phyloP scores from a whole-genome alignment of 352 stramenopile species.

The Phytophthora citricola region DNA sequence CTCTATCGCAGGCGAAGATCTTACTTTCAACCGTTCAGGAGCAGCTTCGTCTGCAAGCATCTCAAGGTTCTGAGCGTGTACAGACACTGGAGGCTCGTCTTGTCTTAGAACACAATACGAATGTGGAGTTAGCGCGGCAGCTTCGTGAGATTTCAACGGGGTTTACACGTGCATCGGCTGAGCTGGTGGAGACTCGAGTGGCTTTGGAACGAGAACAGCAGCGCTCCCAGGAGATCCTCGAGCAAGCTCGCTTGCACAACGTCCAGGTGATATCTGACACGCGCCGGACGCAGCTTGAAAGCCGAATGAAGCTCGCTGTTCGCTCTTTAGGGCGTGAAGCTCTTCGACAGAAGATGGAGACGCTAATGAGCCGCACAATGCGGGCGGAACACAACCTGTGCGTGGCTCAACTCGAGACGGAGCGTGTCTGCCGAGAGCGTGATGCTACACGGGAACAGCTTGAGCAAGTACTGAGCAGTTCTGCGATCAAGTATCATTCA shows the following conservation, averaged over 20 bases:
- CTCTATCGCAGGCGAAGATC: conserved; percentile 52
- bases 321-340: conserved; percentile 71
- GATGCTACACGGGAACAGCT: conserved; percentile 46
- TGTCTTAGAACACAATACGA: conserved; percentile 57
- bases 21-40: conserved; percentile 41
- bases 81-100: conserved; percentile 57
- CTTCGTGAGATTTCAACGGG: conserved; percentile 54
- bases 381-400: conserved; percentile 65
- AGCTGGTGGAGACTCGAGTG: conserved; percentile 59
- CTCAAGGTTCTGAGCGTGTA: conserved; percentile 40
- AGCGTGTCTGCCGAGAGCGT: conserved; percentile 43
- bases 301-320: conserved; percentile 58
- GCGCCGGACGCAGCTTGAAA: conserved; percentile 57
- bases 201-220: conserved; percentile 56
- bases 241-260: conserved; percentile 57
- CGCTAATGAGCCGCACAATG: conserved; percentile 52
- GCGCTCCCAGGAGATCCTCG: conserved; percentile 35
- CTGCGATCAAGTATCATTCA: conserved; percentile 61
- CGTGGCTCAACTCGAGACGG: conserved; percentile 50
- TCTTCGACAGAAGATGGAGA: conserved; percentile 69
- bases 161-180: conserved; percentile 50
- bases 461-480: conserved; percentile 60
- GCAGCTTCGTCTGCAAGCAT: conserved; percentile 36
- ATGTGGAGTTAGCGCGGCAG: conserved; percentile 52
- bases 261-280: conserved; percentile 61